phyloP scores from a whole-genome alignment of 164 flowering plant genomes.

The Sextonia rubra region DNA sequence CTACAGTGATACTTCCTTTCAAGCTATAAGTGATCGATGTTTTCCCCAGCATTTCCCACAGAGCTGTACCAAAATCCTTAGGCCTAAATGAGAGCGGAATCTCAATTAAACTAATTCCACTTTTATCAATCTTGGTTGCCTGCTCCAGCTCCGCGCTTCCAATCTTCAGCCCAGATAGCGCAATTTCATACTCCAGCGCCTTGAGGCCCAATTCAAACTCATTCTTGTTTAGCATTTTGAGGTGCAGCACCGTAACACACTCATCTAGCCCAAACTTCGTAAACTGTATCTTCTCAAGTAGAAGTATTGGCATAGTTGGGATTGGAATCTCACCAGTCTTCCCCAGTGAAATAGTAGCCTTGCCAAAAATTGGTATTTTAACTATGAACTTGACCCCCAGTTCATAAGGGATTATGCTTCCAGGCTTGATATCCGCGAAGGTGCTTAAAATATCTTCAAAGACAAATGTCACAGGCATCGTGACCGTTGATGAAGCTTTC shows the following conservation, averaged over 20 bases:
- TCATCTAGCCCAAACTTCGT: conserved; percentile 16
- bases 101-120: conserved; percentile 2
- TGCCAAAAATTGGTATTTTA: conserved; percentile 82
- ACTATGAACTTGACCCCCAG: conserved; percentile 72
- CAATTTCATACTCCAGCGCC: conserved; percentile 12
- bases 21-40: conserved; percentile 8
- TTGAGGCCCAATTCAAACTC: conserved; percentile 18
- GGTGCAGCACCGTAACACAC: conserved; percentile 8
- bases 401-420: conserved; percentile 78
- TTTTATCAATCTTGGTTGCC: conserved; percentile 2
- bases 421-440: conserved; percentile 70
- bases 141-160: conserved; percentile 15
- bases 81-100: conserved; percentile 18
- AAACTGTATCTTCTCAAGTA: conserved; percentile 55
- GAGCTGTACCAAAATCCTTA: conserved; percentile 9
- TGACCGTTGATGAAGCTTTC: conserved; percentile 81
- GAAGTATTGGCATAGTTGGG: conserved; percentile 80
- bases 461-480: conserved; percentile 59
- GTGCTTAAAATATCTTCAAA: conserved; percentile 81
- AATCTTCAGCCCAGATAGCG: conserved; percentile 15
- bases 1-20: conserved; percentile 15
- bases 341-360: conserved; percentile 74
- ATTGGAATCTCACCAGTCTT: conserved; percentile 86
- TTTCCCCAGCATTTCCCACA: conserved; percentile 19
- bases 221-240: conserved; percentile 17